Conservation (phyloP, 2,329 filamentous ascomycete genomes). For the Lachnellula occidentalis region DNA sequence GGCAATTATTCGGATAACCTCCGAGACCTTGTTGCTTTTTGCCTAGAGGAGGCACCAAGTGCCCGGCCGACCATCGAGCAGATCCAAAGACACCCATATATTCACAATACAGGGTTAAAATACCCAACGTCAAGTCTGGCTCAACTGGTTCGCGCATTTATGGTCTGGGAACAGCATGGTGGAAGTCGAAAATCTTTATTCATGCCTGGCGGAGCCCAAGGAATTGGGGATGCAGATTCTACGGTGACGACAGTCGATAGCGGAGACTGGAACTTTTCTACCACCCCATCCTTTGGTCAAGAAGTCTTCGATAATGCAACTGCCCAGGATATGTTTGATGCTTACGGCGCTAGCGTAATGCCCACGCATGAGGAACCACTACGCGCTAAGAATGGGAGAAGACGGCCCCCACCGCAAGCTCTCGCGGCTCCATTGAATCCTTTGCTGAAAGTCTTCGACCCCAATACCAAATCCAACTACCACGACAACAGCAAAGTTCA, state of each 20-base stretch:
- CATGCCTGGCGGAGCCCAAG: slow-evolving; percentile 51
- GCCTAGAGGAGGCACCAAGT: slow-evolving; percentile 62
- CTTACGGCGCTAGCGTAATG: slow-evolving; percentile 50
- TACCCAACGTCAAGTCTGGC: slow-evolving; percentile 61
- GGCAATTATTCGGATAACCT: slow-evolving; percentile 65
- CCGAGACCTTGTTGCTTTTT: slow-evolving; percentile 66
- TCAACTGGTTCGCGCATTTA: slow-evolving; percentile 65
- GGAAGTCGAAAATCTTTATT: slow-evolving; percentile 64
- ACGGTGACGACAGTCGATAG: slow-evolving; percentile 39
- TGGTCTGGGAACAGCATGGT: slow-evolving; percentile 69
- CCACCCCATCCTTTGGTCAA: slow-evolving; percentile 58
- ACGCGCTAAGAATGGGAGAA: slow-evolving; percentile 43
- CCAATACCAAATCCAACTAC: slow-evolving; percentile 59
- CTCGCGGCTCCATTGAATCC: slow-evolving; percentile 50
- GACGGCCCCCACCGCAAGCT: slow-evolving; percentile 52
- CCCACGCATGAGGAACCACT: slow-evolving; percentile 49
- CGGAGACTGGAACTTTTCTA: slow-evolving; percentile 65
- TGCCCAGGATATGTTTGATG: slow-evolving; percentile 54
- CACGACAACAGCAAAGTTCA: slow-evolving; percentile 58
- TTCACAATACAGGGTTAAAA: slow-evolving; percentile 54
- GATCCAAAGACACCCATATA: slow-evolving; percentile 65
- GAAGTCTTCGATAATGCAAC: slow-evolving; percentile 47
- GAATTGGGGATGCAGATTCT: slow-evolving; percentile 35
- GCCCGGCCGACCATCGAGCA: slow-evolving; percentile 64
- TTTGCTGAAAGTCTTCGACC: slow-evolving; percentile 60